Evolutionary conservation across 2,329 filamentous ascomycete species (phyloP), one percentile per base, ranked within the genome.

Genomic region (Cladosporium sp.): DNA sequence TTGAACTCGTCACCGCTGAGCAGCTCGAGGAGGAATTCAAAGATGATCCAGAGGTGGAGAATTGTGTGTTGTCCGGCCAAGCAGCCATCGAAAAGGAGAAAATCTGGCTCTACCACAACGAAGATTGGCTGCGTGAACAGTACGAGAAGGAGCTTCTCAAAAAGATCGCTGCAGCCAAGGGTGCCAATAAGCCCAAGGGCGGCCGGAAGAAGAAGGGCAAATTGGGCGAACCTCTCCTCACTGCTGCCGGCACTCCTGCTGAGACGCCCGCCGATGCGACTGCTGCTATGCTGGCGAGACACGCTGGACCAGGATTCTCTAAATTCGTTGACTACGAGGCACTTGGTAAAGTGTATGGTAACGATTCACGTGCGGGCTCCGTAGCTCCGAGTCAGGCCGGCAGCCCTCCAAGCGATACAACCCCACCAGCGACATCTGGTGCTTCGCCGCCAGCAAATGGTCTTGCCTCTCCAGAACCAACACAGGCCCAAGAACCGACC

Each of bases 41-140:
- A 36, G 86, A 95, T 65, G 94, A 99, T 61, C 88, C 86, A 0
- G 94, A 99, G 72, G 91, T 99, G 4, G 77, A 82, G 59, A 89
- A 89, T 65, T 96, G 92, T 68, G 74, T 91, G 35, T 80, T 97
- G 4, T 83, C 81, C 0, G 82, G 86, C 1, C 83, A 84, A 3
- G 92, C 97, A 74, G 83, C 87, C 2, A 83, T 83, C 34, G 84
- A 91, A 68, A 97, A 97, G 72, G 92, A 97, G 72, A 85, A 86
- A 59, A 89, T 97, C 53, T 99, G 94, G 94, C 86, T 96, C 42
- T 92, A 93, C 59, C 87, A 92, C 70, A 97, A 99, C 73, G 91
- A 94, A 70, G 91, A 95, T 64, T 99, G 92, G 83, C 80, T 99
- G 37, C 89, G 93, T 8, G 83, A 86, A 49, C 88, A 95, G 69